Evolutionary conservation across 192 early-diverging fungal species (phyloP), one percentile per base, ranked within the genome.

Genomic region (Phlyctochytrium bullatum): DNA sequence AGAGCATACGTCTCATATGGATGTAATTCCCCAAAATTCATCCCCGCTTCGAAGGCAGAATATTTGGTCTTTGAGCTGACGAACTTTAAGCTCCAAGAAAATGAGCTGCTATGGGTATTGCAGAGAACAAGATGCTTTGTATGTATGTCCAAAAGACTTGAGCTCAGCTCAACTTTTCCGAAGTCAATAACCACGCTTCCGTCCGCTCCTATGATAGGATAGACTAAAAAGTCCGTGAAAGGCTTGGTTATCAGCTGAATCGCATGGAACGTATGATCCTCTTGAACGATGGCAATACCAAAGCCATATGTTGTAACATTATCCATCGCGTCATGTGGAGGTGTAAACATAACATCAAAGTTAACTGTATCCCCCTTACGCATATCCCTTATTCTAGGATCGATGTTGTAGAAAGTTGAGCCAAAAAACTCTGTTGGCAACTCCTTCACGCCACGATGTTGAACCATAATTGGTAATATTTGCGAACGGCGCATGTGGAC

Each of bases 51-150:
- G 63, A 87, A 87, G 0, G 81, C 75, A 6, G 66, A 66, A 61
- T 73, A 83, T 54, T 83, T 79, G 47, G 65, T 67, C 69, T 80
- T 76, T 2, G 47, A 51, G 28, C 59, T 61, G 20, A 69, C 34
- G 36, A 87, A 78, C 51, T 83, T 83, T 58, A 86, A 25, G 59
- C 65, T 74, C 85, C 85, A 87, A 3, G 75, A 75, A 54, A 76
- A 86, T 2, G 71, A 62, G 23, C 64, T 66, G 16, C 34, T 25
- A 63, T 66, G 76, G 3, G 73, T 71, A 65, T 87, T 87, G 70
- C 80, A 76, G 31, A 87, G 70, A 27, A 82, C 24, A 1, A 85
- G 30, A 40, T 75, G 68, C 65, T 76, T 80, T 4, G 68, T 69
- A 70, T 75, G 76, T 24, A 78, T 62, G 25, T 71, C 72, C 28